phyloP scores from a whole-genome alignment of 345 rosid genomes.

The Eucalyptus sp. region DNA sequence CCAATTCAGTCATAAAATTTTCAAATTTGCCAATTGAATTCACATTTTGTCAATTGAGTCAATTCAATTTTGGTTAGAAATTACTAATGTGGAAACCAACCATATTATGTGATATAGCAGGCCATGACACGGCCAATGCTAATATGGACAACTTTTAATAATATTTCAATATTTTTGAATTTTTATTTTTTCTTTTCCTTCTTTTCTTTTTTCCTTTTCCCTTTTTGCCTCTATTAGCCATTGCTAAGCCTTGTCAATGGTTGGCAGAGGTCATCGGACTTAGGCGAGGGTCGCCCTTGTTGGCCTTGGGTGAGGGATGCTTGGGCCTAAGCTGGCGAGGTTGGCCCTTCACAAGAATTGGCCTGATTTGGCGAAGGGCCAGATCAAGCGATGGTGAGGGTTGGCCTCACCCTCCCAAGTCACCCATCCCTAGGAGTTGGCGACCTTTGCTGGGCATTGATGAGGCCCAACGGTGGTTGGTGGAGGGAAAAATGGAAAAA shows the following conservation, averaged over 20 bases:
- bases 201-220: no score
- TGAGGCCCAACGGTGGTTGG: background rate
- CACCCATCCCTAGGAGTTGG: background rate
- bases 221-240: fast-evolving
- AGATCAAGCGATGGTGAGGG: background rate
- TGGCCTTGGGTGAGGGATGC: background rate
- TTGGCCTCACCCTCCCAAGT: background rate
- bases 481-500: background rate
- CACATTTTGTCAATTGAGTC: no score
- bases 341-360: background rate
- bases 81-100: fast-evolving
- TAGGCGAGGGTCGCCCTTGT: background rate
- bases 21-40: no score
- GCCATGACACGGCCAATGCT: fast-evolving
- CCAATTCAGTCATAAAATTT: background rate
- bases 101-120: background rate
- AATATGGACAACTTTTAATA: no score
- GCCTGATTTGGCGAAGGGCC: background rate
- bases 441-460: background rate
- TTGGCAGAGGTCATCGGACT: fast-evolving
- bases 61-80: background rate
- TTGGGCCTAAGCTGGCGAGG: background rate
- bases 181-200: fast-evolving
- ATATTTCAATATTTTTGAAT: no score
- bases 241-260: background rate